Evolutionary conservation across 2,329 filamentous ascomycete species (phyloP), one percentile per base, ranked within the genome.

Genomic region (Penicillium sp.): DNA sequence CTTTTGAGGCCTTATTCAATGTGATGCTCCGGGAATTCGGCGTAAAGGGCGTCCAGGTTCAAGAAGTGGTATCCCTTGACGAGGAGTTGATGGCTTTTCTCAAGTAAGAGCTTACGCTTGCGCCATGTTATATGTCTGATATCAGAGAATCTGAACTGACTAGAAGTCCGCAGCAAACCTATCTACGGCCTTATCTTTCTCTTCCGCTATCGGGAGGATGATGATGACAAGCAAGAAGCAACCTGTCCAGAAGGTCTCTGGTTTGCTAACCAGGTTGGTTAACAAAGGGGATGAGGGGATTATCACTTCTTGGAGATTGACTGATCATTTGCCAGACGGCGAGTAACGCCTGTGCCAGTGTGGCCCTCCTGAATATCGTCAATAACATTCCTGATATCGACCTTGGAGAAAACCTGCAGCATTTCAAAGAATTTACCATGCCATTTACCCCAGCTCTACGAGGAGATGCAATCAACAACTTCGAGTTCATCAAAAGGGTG

Each of bases 321-420:
- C 6, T 23, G 18, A 34, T 23, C n/a, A 19, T 29, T 18, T 28
- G 18, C 11, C 57, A 93, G 87, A 91, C 90, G 1, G 88, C 86
- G 0, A 82, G 84, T 51, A 96, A 96, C 72, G 88, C 91, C 23
- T 99, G 94, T 74, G 94, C 91, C 18, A 94, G 91, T n/a, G 85
- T 97, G 42, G 92, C 94, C 3, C 80, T 97, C 61, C 82, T 97
- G 64, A 97, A 97, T 66, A 96, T 97, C 56, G 78, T 96, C 67
- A 95, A 96, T 84, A 97, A 97, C 68, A 81, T 87, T 21, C 77
- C 84, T 0, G 79, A 78, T 0, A 73, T 91, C 3, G 75, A 85
- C 10, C 81, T 97, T 5, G 91, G 92, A 3, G 75, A 84, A n/a
- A 80, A 87, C 55, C 81, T 97, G 1, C 73, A 79, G 24, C 75